These are phyloP conservation scores for Diophrys appendiculata DNA, from an alignment of 73 alveolate genomes.

Conservation along the genomic window DNA sequence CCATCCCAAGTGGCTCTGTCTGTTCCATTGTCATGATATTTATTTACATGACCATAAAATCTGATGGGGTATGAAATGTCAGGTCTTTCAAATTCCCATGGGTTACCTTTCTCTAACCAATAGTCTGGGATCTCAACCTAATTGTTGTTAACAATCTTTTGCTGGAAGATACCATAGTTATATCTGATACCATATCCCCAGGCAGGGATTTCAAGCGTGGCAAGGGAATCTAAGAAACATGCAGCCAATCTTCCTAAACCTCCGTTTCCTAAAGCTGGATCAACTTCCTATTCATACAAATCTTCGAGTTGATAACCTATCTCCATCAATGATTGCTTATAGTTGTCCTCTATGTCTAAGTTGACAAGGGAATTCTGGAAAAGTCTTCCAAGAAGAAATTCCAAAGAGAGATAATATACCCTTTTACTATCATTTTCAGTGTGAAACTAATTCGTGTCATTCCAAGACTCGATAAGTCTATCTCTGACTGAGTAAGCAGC, in stretches of 20 bases:
- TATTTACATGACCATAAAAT: constrained; percentile 88
- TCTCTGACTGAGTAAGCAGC: constrained; percentile 95
- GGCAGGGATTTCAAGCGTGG: constrained; percentile 97
- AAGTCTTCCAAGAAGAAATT: constrained; percentile 96
- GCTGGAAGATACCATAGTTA: constrained; percentile 99
- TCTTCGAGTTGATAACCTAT: constrained; percentile 93
- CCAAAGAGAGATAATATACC: constrained; percentile 95
- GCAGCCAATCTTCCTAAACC: constrained; percentile 99
- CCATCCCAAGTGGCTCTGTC: constrained; percentile 92
- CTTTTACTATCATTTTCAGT: constrained; percentile 75
- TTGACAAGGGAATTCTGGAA: constrained; percentile 96
- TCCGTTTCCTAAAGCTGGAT: constrained; percentile 99
- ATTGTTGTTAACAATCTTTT: constrained; percentile 93
- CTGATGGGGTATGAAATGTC: constrained; percentile 93
- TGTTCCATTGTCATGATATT: constrained; percentile 74
- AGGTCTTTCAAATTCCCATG: constrained; percentile 98
- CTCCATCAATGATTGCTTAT: constrained; percentile 90
- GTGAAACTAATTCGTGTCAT: constrained; percentile 82
- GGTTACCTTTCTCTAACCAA: constrained; percentile 97
- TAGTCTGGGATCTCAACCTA: constrained; percentile 98
- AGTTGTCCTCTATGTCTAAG: constrained; percentile 86
- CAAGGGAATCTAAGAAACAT: constrained; percentile 98
- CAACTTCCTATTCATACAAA: constrained; percentile 95
- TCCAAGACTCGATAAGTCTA: constrained; percentile 94
- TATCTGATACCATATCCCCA: constrained; percentile 99